Percentiles rank a stretch among this genome's conserved stretches.
These are phyloP conservation scores for Colletotrichum higginsianum DNA, from an alignment of 2,329 filamentous ascomycete species.

Conservation along the genomic window DNA sequence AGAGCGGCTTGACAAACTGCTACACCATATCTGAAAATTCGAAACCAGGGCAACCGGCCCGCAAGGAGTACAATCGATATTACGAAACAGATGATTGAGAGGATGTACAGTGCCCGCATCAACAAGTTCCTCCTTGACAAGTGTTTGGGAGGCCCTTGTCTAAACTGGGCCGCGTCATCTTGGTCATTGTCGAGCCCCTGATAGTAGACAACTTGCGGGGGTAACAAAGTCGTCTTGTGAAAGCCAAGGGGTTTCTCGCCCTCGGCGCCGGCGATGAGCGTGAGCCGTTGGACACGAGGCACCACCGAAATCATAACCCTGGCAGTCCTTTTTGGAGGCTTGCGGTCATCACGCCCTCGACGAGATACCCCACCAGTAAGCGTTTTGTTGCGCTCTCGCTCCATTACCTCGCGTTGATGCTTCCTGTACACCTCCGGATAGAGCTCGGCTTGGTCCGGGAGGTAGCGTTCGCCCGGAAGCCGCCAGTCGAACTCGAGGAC, in stretches of 20 bases:
- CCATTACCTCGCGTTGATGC: slow-evolving; percentile 33
- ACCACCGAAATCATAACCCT: slow-evolving; percentile 52
- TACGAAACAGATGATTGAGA: neutral
- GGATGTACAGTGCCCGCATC: too few species aligned
- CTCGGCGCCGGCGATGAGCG: slow-evolving; percentile 15
- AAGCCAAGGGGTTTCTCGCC: slow-evolving; percentile 19
- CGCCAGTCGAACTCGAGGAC: slow-evolving; percentile 47
- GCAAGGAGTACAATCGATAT: neutral
- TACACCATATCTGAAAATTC: too few species aligned
- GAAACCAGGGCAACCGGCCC: neutral
- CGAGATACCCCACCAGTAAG: neutral
- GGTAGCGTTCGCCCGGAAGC: slow-evolving; percentile 48
- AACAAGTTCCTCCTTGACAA: neutral
- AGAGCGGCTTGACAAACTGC: neutral
- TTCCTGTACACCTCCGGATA: slow-evolving; percentile 42
- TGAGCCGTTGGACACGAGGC: slow-evolving; percentile 47
- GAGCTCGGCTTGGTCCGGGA: slow-evolving; percentile 44
- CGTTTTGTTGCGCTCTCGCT: neutral
- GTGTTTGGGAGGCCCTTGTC: neutral
- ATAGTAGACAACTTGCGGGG: slow-evolving; percentile 51
- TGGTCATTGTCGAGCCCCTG: slow-evolving; percentile 44
- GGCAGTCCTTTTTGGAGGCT: slow-evolving; percentile 26
- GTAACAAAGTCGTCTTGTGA: slow-evolving; percentile 46
- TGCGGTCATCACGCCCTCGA: neutral
- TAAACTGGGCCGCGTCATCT: slow-evolving; percentile 44